Conservation (phyloP, 768 basidiomycete species). For the Lyophyllum semitale region DNA sequence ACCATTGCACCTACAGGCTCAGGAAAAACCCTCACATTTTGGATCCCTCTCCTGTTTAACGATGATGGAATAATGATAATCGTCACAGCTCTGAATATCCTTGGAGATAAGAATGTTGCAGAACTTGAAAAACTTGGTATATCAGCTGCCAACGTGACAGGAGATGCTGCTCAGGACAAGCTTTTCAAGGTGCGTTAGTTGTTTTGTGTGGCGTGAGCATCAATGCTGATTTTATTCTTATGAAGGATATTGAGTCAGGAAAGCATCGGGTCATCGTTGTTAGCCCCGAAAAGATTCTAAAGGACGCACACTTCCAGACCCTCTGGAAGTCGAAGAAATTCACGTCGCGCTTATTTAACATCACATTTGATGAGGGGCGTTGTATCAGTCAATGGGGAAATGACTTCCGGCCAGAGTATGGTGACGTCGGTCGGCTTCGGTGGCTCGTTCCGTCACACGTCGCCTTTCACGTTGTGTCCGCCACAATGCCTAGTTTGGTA, state of each 20-base stretch:
- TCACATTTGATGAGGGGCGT: slow-evolving; percentile 37
- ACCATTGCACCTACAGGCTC: no score
- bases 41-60: no score
- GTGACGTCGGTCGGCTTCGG: slow-evolving; percentile 16
- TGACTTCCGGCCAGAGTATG: slow-evolving; percentile 31
- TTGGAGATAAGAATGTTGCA: slow-evolving; percentile 20
- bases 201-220: no score
- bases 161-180: slow-evolving; percentile 10
- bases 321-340: slow-evolving; percentile 20
- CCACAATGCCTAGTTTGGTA: slow-evolving; percentile 18
- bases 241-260: slow-evolving; percentile 18
- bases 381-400: slow-evolving; percentile 35
- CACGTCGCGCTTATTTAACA: slow-evolving; percentile 22
- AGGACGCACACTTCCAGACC: neutral
- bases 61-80: no score
- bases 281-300: no score
- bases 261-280: slow-evolving; percentile 18
- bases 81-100: slow-evolving; percentile 21
- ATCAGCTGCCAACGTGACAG: slow-evolving; percentile 12
- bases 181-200: slow-evolving; percentile 26
- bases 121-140: slow-evolving; percentile 13
- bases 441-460: slow-evolving; percentile 8
- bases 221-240: no score
- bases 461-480: slow-evolving; percentile 20
- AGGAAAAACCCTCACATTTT: no score